A percentile compares a stretch with the other conserved stretches of the same genome.
phyloP scores from a whole-genome alignment of 768 basidiomycete species.

The Phanerochaete sordida region DNA sequence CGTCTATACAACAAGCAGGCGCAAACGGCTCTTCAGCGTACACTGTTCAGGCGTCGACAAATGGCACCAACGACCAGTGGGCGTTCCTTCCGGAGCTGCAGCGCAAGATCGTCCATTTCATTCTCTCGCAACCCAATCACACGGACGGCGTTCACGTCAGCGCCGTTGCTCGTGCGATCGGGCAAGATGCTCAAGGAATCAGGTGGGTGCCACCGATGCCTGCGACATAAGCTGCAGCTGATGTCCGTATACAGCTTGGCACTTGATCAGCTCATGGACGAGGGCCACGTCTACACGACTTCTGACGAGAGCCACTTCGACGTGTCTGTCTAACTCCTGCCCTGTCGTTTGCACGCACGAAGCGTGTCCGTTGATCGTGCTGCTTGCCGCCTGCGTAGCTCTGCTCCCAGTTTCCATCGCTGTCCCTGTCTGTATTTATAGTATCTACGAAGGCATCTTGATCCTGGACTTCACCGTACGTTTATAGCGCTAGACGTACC shows the following conservation, averaged over 20 bases:
- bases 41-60: slow-evolving; percentile 24
- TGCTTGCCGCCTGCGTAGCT: neutral
- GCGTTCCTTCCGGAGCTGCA: slow-evolving; percentile 57
- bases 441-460: neutral
- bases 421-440: neutral
- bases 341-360: neutral
- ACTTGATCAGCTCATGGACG: slow-evolving; percentile 74
- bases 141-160: slow-evolving; percentile 72
- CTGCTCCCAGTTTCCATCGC: neutral
- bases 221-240: neutral
- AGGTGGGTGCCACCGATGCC: slow-evolving; percentile 40
- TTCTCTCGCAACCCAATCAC: slow-evolving; percentile 40
- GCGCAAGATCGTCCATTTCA: slow-evolving; percentile 62
- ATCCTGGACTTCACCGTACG: no score
- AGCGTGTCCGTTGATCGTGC: neutral
- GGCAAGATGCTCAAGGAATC: slow-evolving; percentile 54
- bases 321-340: slow-evolving; percentile 35
- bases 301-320: slow-evolving; percentile 79
- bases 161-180: slow-evolving; percentile 64
- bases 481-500: neutral
- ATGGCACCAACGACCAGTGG: slow-evolving; percentile 38
- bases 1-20: neutral
- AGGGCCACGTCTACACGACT: slow-evolving; percentile 77
- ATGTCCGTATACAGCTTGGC: slow-evolving; percentile 46
- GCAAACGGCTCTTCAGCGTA: slow-evolving; percentile 28